Conservation (phyloP, 2,329 filamentous ascomycete species). For the Chrysoporthe puriensis region DNA sequence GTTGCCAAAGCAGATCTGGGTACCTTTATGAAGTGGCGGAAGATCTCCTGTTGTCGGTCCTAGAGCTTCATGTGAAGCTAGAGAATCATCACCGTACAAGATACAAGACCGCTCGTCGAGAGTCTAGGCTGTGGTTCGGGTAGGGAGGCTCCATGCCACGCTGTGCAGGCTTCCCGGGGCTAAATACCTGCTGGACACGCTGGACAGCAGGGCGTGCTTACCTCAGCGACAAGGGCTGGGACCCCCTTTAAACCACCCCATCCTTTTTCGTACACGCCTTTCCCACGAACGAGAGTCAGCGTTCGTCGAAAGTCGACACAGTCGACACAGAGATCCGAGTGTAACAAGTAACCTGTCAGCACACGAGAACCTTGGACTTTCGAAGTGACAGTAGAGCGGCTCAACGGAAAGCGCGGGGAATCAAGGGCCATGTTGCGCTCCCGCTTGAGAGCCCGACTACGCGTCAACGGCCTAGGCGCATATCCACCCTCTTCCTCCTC, state of each 20-base stretch:
- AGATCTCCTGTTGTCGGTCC: too few species aligned
- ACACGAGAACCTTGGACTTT: background rate
- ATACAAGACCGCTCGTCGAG: too few species aligned
- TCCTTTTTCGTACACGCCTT: background rate
- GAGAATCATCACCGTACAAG: too few species aligned
- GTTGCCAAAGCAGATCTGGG: too few species aligned
- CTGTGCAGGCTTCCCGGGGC: background rate
- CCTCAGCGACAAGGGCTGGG: background rate
- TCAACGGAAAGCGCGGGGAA: background rate
- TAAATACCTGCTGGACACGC: background rate
- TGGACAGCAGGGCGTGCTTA: background rate
- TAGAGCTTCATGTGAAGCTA: too few species aligned
- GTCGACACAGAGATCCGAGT: background rate
- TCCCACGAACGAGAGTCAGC: background rate
- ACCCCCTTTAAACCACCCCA: too few species aligned
- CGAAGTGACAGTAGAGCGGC: background rate
- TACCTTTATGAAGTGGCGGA: too few species aligned
- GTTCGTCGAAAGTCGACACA: background rate
- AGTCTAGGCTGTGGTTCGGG: too few species aligned
- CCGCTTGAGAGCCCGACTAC: conserved; percentile 1
- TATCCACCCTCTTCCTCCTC: background rate
- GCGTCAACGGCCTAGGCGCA: background rate
- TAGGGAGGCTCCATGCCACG: background rate
- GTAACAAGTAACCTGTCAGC: background rate
- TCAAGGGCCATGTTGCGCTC: conserved; percentile 6